Base-by-base conservation (phyloP, 2,329 filamentous ascomycete species). In the Geosmithia putterillii region DNA sequence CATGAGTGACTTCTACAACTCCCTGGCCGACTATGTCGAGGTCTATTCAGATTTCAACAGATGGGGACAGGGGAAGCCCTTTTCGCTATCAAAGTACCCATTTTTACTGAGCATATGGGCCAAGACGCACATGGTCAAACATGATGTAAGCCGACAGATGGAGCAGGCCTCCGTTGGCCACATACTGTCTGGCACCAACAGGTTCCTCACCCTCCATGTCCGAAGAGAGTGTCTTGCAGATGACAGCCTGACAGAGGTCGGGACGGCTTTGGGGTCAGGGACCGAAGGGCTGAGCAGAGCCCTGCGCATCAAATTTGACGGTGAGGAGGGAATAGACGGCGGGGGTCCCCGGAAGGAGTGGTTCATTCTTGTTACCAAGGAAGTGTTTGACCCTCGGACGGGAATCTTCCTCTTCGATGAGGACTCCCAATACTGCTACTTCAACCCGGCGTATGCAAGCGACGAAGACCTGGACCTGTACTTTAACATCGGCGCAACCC, bases 321-420 rank as follows among this genome's bases (percentile, higher is more conserved):
- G 86, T 25, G 89, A 95, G 62, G 89, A 95, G 61, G 89, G 89
- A 4, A 80, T 95, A 42, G 89, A 95, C 64, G 87, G 84, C 4
- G 89, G 89, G 34, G 89, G 89, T 1, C 69, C 94, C 44, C 79
- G 87, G 45, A 95, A 95, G 60, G 89, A 95, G 63, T 95, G 89
- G 89, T 95, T 95, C 57, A 65, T 95, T 42, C 73, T 95, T 46
- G 73, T 95, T 19, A 81, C 92, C 41, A 74, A 88, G 51, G 89
- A 95, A 56, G 81, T 95, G 25, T 95, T 95, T 62, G 88, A 94
- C 53, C 87, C 87, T 3, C 79, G 89, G 51, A 84, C 94, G 65
- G 86, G 87, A n/a, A 78, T 95, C 62, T 95, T 95, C 58, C 68
- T 84, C 7, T 95, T 94, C 59, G 89, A 95, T 48, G 86, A 94